Base-by-base conservation (phyloP, 78 protist species). In the Mantamonas sphyraenae region DNA sequence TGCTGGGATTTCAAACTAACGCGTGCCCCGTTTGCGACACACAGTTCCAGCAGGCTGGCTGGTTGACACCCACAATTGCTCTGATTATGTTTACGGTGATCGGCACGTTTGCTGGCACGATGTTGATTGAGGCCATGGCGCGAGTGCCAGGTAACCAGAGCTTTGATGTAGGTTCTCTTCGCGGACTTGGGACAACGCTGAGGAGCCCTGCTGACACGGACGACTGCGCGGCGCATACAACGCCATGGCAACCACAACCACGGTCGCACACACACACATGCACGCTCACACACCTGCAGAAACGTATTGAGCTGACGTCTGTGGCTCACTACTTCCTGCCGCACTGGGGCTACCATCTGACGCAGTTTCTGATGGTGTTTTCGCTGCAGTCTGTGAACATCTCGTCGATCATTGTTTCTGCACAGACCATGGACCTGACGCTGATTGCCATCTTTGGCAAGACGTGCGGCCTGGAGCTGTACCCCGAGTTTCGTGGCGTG, bases 271-370 rank as follows among this genome's bases (percentile, higher is more conserved):
- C n/a, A n/a, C n/a, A n/a, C 9, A 30, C 62, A 26, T 16, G 9
- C 62, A 57, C 12, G 39, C 17, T 57, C 16, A 30, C 39, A 57
- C 62, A 20, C 28, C 62, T 30, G 24, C 28, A 57, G 64, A 35
- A 56, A 31, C 74, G 74, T 8, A 56, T 69, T 39, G 74, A 69
- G 37, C 51, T 69, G 37, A 53, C 74, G n/a, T 26, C 59, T 3
- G 53, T 69, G 28, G 74, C 74, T 3, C 43, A 69, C 37, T 24
- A 47, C 12, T 45, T 38, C 64, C 19, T 69, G n/a, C 40, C n/a
- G 16, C 24, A 9, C 24, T 50, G 37, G 61, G 9, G 8, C 22
- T 69, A 69, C 64, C 37, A 35, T 9, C 7, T 45, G 47, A 69
- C 74, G 7, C 51, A 50, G 31, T 22, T 69, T 12, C 50, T 55